Evolutionary conservation across 1,139 yeast genomes (phyloP), one percentile per base, ranked within the genome.

Genomic region (Pneumocystis sp.): DNA sequence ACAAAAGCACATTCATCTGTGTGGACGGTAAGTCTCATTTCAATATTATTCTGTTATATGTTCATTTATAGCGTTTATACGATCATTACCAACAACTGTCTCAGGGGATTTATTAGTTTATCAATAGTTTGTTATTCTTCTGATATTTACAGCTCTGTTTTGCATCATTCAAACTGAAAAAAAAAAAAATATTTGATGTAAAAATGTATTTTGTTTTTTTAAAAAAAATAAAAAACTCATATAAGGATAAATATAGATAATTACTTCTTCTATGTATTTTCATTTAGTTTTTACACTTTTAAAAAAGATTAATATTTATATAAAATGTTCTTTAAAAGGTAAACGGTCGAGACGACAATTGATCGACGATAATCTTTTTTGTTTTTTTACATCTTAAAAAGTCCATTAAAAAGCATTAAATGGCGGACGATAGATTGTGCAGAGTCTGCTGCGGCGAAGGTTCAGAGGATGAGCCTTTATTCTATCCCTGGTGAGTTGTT

Each of bases 361-460:
- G 29, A 50, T 50, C 57, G 40, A 37, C 10, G 40, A 37, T 12
- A 29, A 50, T 7, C 17, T 50, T 50, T 15, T 21, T 50, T 21
- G 21, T 50, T 50, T 50, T 50, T 25, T 40, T 17, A 31, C 34
- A 40, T 40, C 44, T 17, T 4, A 50, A 12, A 3, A 29, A 50
- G 4, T 2, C 57, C 57, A 45, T 50, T 31, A 31, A 59, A 63
- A 63, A 62, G 65, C 61, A 61, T 5, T 5, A 50, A 34, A 25
- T 31, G 37, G 63, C 31, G 37, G 78, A 76, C n/a, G 81, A 79
- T 66, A 80, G 80, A 56, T 80, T 85, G 1, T 95, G 99, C 75
- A 86, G 98, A 68, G 91, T 93, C 65, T 93, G 99, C 74, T 86
- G 96, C 66, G 93, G 95, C 63, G 97, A 89, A 72, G 93, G 84